phyloP scores from a whole-genome alignment of 2,329 filamentous ascomycete genomes.

The Beauveria bassiana region DNA sequence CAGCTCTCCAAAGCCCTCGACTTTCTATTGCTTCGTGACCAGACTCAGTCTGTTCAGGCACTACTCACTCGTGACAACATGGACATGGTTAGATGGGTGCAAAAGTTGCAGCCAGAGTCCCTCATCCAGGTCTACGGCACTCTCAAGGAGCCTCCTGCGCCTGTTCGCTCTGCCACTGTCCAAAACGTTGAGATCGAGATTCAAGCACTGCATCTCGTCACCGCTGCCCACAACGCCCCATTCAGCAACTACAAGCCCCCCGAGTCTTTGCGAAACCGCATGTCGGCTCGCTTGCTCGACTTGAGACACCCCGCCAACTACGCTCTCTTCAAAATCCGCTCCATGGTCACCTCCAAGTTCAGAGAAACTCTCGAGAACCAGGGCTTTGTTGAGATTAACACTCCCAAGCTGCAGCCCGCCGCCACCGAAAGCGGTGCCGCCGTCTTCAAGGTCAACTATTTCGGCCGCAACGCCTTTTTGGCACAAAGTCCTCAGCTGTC shows the following conservation, averaged over 20 bases:
- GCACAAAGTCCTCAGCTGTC: constrained; percentile 87
- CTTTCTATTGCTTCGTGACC: constrained; percentile 80
- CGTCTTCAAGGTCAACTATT: constrained; percentile 90
- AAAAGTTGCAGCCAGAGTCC: constrained; percentile 71
- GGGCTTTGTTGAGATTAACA: constrained; percentile 88
- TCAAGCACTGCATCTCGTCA: constrained; percentile 42
- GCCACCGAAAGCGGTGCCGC: constrained; percentile 88
- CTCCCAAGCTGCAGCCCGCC: constrained; percentile 81
- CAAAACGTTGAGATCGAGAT: constrained; percentile 71
- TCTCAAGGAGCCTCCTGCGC: constrained; percentile 65
- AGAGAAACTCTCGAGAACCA: constrained; percentile 59
- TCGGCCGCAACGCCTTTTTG: constrained; percentile 76
- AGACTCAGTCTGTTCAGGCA: constrained; percentile 70
- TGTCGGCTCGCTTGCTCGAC: constrained; percentile 74
- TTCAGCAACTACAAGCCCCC: constrained; percentile 55
- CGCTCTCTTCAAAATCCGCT: constrained; percentile 79
- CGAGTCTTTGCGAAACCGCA: constrained; percentile 59
- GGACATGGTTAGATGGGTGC: constrained; percentile 82
- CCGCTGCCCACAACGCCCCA: constrained; percentile 39
- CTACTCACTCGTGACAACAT: constrained; percentile 51
- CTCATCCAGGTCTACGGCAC: constrained; percentile 70
- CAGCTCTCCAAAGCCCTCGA: constrained; percentile 75
- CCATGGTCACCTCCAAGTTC: constrained; percentile 73
- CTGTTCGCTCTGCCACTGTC: constrained; percentile 67
- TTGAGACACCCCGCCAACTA: constrained; percentile 81